Conservation (phyloP, 495 filamentous ascomycete genomes). For the Achaetomiella virescens region DNA sequence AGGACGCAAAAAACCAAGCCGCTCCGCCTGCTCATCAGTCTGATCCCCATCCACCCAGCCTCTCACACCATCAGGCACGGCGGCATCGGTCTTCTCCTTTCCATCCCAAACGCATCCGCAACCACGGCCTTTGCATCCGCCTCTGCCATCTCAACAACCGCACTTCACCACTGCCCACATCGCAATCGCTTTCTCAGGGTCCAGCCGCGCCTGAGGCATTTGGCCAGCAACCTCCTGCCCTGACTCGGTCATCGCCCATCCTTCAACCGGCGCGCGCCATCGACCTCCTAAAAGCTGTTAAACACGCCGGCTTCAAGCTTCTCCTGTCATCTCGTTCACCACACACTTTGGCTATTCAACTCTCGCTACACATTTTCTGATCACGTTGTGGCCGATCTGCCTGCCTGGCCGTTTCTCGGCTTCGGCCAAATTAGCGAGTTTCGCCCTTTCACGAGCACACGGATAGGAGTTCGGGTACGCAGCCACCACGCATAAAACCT, state of each 20-base stretch:
- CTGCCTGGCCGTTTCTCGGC: background rate
- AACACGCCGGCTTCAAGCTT: background rate
- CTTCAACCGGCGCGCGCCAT: background rate
- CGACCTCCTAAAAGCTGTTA: background rate
- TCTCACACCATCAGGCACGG: conserved; percentile 28
- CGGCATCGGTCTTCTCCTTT: conserved; percentile 18
- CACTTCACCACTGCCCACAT: background rate
- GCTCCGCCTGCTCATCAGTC: conserved; percentile 22
- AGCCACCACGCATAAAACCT: conserved; percentile 4
- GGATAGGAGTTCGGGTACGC: conserved; percentile 9
- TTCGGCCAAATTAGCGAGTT: conserved; percentile 3
- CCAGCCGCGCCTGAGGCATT: conserved; percentile 31
- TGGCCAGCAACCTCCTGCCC: conserved; percentile 10
- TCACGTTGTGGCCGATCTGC: background rate
- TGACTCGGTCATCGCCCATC: conserved; percentile 19
- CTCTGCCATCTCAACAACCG: background rate
- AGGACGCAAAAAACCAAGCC: conserved; percentile 22
- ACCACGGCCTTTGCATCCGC: conserved; percentile 6
- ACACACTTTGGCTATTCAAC: conserved; percentile 4
- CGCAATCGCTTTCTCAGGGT: conserved; percentile 3
- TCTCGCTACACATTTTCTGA: background rate
- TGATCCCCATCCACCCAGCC: conserved; percentile 27
- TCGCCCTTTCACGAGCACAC: background rate
- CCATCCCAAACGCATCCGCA: conserved; percentile 3
- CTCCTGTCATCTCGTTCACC: background rate